These are phyloP conservation scores for Backusella circina DNA, from an alignment of 192 early-diverging fungal genomes.

Conservation along the genomic window DNA sequence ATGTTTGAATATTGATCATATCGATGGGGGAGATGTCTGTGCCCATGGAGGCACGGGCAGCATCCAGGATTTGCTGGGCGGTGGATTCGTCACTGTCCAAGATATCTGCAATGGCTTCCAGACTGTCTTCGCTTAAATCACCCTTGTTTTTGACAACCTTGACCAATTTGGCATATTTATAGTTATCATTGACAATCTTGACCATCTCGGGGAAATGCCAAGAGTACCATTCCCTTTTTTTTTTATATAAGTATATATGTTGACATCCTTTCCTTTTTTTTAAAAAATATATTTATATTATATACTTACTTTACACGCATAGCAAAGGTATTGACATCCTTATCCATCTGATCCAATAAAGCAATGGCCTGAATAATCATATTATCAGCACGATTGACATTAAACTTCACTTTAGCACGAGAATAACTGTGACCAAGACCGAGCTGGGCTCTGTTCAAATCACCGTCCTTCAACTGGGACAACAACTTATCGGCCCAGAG, in stretches of 20 bases:
- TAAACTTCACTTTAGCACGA: constrained; percentile 99
- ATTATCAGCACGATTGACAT: constrained; percentile 97
- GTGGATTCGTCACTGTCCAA: constrained; percentile 67
- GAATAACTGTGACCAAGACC: constrained; percentile 99
- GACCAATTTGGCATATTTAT: constrained; percentile 84
- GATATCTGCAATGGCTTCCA: constrained; percentile 80
- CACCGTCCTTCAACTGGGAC: constrained; percentile 85
- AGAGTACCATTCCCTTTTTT: constrained; percentile 92
- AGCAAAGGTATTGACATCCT: constrained; percentile 96
- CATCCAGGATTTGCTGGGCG: constrained; percentile 88
- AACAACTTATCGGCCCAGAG: constrained; percentile 88
- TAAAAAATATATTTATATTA: neutral
- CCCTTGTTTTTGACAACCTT: constrained; percentile 93
- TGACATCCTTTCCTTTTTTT: no score
- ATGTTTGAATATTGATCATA: constrained; percentile 91
- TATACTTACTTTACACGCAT: constrained; percentile 77
- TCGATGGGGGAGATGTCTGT: constrained; percentile 96
- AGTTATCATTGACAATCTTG: constrained; percentile 94
- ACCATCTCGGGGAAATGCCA: constrained; percentile 99
- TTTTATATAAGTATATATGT: neutral
- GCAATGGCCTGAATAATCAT: constrained; percentile 93
- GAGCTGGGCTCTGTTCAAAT: constrained; percentile 90
- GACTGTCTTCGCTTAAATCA: constrained; percentile 70
- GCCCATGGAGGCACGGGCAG: constrained; percentile 95
- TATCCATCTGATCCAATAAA: constrained; percentile 95